Evolutionary conservation across 306 rosid genomes (phyloP), one percentile per base, ranked within the genome.

Genomic region (Fagus crenata): DNA sequence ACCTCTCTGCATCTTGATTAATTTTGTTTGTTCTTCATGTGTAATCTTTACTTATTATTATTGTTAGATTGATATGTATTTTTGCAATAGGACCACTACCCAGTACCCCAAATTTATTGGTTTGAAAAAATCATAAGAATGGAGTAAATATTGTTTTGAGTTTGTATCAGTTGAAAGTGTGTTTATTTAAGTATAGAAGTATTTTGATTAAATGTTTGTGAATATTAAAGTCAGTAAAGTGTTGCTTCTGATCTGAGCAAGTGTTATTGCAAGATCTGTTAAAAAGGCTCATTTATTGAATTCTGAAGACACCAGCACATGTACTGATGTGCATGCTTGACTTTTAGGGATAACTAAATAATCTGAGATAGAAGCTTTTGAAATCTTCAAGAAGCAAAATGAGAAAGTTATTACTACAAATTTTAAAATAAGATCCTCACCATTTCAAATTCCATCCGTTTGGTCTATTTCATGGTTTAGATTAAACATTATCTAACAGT

Each of bases 241-340:
- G 9, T 78, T 71, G 81, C 32, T 64, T 42, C 46, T 32, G 75
- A 83, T 79, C 78, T 71, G 78, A 64, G 64, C 68, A 70, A 63
- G 33, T 35, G 43, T 15, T 58, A 43, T 3, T 39, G 49, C 71
- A 7, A 14, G 71, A 67, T 67, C 49, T 39, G 49, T 39, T 6
- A 39, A 39, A 39, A 37, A 67, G 49, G 31, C 49, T 28, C 51
- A 37, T 18, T 58, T 35, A 18, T 36, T 37, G 41, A 35, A 39
- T 28, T n/a, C 65, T 53, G 49, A 51, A 18, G 80, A 36, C 54
- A 56, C 79, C 53, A 67, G 72, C 68, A 73, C 79, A 60, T 46
- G 79, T 17, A 22, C 60, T 46, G 51, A 46, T 46, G 51, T 46
- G 12, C 49, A 75, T 59, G 67, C 73, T 68, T 59, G 42, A 72